A percentile compares a stretch with the other conserved stretches of the same genome.
Conservation (phyloP, 176 grass and related monocot species). For the Leersia perrieri region DNA sequence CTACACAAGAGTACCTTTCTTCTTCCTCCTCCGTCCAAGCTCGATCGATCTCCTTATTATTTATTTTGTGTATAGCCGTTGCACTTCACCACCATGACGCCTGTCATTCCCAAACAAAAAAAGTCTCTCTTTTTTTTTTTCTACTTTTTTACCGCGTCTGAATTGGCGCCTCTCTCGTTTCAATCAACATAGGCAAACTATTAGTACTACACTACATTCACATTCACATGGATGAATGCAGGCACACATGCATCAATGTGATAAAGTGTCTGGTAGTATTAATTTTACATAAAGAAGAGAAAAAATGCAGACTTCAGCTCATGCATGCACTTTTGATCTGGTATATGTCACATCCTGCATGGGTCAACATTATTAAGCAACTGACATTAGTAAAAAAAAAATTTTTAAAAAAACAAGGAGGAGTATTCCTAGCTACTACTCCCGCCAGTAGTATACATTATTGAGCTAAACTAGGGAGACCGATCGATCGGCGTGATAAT, state of each 20-base stretch:
- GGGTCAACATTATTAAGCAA: constrained; percentile 10
- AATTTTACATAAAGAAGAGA: background rate
- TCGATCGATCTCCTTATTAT: no score
- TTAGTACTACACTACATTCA: background rate
- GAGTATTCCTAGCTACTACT: background rate
- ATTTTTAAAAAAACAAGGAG: no score
- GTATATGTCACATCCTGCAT: constrained; percentile 14
- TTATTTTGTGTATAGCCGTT: background rate
- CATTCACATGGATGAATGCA: background rate
- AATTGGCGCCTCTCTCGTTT: background rate
- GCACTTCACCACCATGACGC: background rate
- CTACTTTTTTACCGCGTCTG: background rate
- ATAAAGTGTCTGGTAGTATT: background rate
- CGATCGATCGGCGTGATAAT: constrained; percentile 22
- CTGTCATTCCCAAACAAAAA: background rate
- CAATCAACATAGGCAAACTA: background rate
- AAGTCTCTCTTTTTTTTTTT: background rate
- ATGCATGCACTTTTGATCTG: background rate
- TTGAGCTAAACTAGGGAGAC: background rate
- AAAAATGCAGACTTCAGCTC: background rate
- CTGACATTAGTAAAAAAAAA: background rate
- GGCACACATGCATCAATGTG: background rate
- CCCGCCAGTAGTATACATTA: background rate
- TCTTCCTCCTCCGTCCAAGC: background rate
- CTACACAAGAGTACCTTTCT: background rate